A percentile compares a stretch with the other conserved stretches of the same genome.
These are phyloP conservation scores for Stromatinia cepivora DNA, from an alignment of 2,329 filamentous ascomycete species.

Conservation along the genomic window DNA sequence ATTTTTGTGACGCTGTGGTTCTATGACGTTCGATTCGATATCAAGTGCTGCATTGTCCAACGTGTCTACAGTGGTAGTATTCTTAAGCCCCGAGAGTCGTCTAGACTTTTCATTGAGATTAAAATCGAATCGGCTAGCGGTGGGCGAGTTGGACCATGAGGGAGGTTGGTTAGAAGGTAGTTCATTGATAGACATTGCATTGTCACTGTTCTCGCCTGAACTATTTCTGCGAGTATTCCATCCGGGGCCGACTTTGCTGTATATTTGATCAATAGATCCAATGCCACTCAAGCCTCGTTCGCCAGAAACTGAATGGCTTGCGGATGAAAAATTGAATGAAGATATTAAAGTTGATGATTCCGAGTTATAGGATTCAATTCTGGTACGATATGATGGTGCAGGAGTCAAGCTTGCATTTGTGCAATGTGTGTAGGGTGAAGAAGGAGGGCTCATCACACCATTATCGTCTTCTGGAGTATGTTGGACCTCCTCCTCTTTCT, in stretches of 20 bases:
- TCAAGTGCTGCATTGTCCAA: background rate
- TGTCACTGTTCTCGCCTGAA: background rate
- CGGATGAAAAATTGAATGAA: conserved; percentile 3
- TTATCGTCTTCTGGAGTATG: background rate
- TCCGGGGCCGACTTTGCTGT: conserved; percentile 4
- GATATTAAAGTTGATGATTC: background rate
- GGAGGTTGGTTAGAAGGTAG: background rate
- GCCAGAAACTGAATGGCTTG: background rate
- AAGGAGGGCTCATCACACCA: background rate
- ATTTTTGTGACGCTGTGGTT: background rate
- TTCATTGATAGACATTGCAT: background rate
- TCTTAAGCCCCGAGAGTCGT: background rate
- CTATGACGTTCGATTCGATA: background rate
- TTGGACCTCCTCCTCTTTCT: background rate
- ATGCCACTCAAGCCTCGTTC: conserved; percentile 9
- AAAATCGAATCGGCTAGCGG: background rate
- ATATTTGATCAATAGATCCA: conserved; percentile 11
- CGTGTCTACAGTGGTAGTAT: background rate
- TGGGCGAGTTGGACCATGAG: conserved; percentile 6
- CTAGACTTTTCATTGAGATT: background rate
- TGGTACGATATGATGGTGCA: conserved; percentile 16
- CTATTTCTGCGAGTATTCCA: background rate
- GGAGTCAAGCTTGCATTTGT: conserved; percentile 10
- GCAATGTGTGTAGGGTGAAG: conserved; percentile 8
- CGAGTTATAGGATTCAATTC: conserved; percentile 17